Evolutionary conservation across 176 grass and related monocot genomes (phyloP).

Genomic region (Thalia dealbata): DNA sequence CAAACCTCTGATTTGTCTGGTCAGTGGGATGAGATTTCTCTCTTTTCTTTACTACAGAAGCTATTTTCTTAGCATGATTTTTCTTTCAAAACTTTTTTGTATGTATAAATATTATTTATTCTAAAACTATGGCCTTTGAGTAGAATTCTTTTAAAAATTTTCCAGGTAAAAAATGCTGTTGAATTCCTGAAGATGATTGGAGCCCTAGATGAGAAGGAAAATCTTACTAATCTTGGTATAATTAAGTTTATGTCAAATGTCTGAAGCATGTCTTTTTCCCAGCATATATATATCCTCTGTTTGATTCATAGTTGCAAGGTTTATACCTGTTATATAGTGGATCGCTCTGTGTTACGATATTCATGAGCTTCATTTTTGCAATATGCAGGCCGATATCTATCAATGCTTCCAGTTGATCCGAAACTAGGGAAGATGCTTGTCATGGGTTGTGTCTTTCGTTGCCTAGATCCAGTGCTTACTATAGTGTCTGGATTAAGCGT

Average conservation of each 20-base stretch:
- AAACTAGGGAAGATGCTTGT: constrained; percentile 99
- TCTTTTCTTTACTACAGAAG: too few species aligned
- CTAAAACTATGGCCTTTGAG: background rate
- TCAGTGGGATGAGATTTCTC: too few species aligned
- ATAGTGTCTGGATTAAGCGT: constrained; percentile 83
- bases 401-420: constrained; percentile 94
- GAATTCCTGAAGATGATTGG: constrained; percentile 94
- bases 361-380: constrained; percentile 13
- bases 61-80: background rate
- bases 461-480: constrained; percentile 83
- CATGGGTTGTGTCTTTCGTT: constrained; percentile 89
- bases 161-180: constrained; percentile 91
- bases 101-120: background rate
- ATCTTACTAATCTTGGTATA: constrained; percentile 84
- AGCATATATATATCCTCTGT: background rate
- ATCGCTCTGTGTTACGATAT: background rate
- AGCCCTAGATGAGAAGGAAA: constrained; percentile 70
- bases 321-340: constrained; percentile 17
- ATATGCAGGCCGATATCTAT: constrained; percentile 59
- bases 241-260: background rate
- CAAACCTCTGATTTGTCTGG: too few species aligned
- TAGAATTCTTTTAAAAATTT: constrained; percentile 18
- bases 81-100: background rate
- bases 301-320: constrained; percentile 17
- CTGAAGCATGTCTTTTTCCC: background rate